Conservation (phyloP, 306 rosid genomes). For the Canavalia ensiformis region DNA sequence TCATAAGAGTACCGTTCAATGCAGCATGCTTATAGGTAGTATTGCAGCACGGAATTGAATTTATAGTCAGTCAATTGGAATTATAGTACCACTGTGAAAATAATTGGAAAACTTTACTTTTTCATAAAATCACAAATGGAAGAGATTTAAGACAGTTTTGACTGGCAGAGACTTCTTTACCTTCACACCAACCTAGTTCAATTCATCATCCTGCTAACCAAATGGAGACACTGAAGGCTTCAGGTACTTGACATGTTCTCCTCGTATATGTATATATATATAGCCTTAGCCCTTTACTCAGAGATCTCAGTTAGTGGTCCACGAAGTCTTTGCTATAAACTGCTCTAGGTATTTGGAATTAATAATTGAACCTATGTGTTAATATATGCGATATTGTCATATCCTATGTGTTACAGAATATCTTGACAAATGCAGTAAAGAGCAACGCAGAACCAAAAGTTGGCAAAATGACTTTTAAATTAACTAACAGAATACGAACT, state of each 20-base stretch:
- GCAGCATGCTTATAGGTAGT: constrained; percentile 38
- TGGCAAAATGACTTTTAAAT: constrained; percentile 20
- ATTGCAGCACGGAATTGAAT: constrained; percentile 22
- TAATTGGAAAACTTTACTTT: constrained; percentile 12
- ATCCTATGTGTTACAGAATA: not conserved
- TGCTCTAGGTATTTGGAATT: not conserved
- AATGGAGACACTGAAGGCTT: constrained; percentile 11
- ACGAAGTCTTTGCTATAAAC: constrained; percentile 12
- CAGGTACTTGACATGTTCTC: constrained; percentile 30
- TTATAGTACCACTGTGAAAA: constrained; percentile 11
- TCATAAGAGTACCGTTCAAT: constrained; percentile 35
- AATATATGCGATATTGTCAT: constrained; percentile 8
- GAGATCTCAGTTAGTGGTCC: constrained; percentile 32
- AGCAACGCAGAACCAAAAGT: constrained; percentile 1
- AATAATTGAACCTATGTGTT: not conserved
- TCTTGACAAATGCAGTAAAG: constrained; percentile 26
- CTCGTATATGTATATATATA: not conserved
- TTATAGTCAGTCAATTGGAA: not conserved
- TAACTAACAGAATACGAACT: constrained; percentile 4
- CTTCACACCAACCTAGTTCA: constrained; percentile 3
- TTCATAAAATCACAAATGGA: constrained; percentile 28
- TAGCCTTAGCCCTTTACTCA: constrained; percentile 11
- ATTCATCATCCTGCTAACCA: not conserved
- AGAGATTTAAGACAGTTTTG: constrained; percentile 3
- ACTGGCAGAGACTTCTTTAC: constrained; percentile 6